Conservation (phyloP, 768 basidiomycete species). For the Phlebiopsis flavidoalba region DNA sequence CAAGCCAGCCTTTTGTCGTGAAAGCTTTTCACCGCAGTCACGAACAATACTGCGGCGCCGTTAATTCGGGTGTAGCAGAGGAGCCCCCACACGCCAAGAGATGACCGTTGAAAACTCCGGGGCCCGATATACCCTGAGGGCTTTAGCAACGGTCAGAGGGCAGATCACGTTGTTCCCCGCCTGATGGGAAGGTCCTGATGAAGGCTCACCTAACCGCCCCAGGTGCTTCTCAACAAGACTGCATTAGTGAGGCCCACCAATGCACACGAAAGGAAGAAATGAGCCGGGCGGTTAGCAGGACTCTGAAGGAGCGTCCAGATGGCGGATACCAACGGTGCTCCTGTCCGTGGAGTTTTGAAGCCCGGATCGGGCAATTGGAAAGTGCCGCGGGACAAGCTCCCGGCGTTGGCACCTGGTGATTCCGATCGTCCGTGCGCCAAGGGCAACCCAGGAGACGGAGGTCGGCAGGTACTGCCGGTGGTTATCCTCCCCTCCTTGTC, state of each 20-base stretch:
- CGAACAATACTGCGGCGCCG: conserved; percentile 70
- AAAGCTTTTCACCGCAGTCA: conserved; percentile 71
- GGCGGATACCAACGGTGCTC: conserved; percentile 74
- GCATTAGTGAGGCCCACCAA: conserved; percentile 91
- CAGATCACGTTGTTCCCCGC: neutral
- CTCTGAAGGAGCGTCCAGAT: conserved; percentile 94
- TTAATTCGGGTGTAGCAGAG: conserved; percentile 92
- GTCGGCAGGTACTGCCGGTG: conserved; percentile 89
- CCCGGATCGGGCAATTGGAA: conserved; percentile 97
- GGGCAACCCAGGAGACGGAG: conserved; percentile 93
- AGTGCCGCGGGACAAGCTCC: conserved; percentile 79
- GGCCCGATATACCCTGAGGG: conserved; percentile 74
- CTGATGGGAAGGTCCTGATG: neutral
- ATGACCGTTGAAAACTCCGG: conserved; percentile 93
- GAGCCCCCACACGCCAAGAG: conserved; percentile 85
- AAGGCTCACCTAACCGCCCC: conserved; percentile 58
- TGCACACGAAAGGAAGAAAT: conserved; percentile 97
- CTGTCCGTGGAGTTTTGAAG: conserved; percentile 99
- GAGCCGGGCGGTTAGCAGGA: conserved; percentile 83
- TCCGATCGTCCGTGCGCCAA: conserved; percentile 92
- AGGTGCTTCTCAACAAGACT: conserved; percentile 96
- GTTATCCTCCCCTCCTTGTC: no score
- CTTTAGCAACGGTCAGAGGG: neutral
- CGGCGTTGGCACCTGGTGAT: conserved; percentile 90
- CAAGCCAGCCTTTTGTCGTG: conserved; percentile 75